Conservation (phyloP, 2,329 filamentous ascomycete genomes). For the Trichoderma koningii region DNA sequence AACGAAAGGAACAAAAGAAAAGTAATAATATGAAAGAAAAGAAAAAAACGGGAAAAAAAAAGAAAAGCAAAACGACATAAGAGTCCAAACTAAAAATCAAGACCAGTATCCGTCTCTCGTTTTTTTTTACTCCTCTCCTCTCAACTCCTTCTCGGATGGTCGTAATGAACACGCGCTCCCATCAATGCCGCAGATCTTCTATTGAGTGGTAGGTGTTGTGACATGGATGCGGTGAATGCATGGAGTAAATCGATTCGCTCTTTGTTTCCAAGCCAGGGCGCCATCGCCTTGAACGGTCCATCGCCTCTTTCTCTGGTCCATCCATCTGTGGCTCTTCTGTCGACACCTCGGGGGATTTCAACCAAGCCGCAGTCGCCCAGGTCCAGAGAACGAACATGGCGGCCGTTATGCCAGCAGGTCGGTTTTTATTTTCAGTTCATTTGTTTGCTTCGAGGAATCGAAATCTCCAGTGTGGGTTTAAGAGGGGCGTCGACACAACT, state of each 20-base stretch:
- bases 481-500: conserved; percentile 21
- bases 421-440: background rate
- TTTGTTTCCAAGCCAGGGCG: conserved; percentile 19
- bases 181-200: conserved; percentile 32
- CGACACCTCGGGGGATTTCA: background rate
- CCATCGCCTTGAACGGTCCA: conserved; percentile 13
- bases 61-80: conserved; percentile 28
- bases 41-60: conserved; percentile 13
- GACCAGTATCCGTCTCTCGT: conserved; percentile 32
- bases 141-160: conserved; percentile 30
- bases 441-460: conserved; percentile 13
- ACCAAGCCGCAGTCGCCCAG: conserved; percentile 3
- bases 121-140: conserved; percentile 22
- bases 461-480: conserved; percentile 23
- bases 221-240: conserved; percentile 26
- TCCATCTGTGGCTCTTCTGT: background rate
- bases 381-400: conserved; percentile 3
- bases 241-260: conserved; percentile 23
- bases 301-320: conserved; percentile 4
- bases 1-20: conserved; percentile 25
- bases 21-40: conserved; percentile 26
- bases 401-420: conserved; percentile 14
- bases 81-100: conserved; percentile 31
- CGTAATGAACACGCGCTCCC: conserved; percentile 32
- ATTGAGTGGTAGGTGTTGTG: conserved; percentile 32